Evolutionary conservation across 345 rosid species (phyloP), one percentile per base, ranked within the genome.

Genomic region (Melaleuca alternifolia): DNA sequence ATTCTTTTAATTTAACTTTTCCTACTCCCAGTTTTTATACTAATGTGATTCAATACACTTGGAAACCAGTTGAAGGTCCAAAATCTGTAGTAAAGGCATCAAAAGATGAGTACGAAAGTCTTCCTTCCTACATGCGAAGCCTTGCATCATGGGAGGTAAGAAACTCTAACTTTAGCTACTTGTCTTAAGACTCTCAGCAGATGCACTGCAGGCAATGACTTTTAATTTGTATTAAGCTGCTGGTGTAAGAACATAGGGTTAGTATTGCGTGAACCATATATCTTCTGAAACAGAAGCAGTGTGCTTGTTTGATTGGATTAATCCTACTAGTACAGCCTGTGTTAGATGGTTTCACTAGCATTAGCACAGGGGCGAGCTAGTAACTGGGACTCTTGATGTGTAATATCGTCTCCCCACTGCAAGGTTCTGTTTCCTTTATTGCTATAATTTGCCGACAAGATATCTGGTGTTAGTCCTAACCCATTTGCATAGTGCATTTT

Each of bases 131-230:
- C 90, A 89, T 96, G 92, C 92, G 91, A 90, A 87, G 88, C 86
- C 92, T 96, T 82, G 90, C 96, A 44, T 89, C 99, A 59, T 96
- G 99, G 98, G 98, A 97, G 99, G 99, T 97, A 94, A 20, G 86
- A 12, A 16, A 50, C 48, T 71, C 37, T 50, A 62, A 28, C 50
- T 62, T 84, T 87, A 18, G 48, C 48, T 0, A 37, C 37, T 37
- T 37, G 81, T 37, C 81, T 71, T 0, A 1, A n/a, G 81, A 71
- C 81, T 71, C 48, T 37, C 12, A 37, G 81, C 48, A 71, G 81
- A 71, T 71, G 26, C 81, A 37, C 79, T 37, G 48, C 48, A 71
- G 48, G 48, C 48, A 33, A 18, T 71, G 21, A 41, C 81, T 71
- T 71, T 37, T 33, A 71, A 37, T 71, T 71, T 71, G 21, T 11